Conservation (phyloP, 352 stramenopile genomes). For the Bremia lactucae region DNA sequence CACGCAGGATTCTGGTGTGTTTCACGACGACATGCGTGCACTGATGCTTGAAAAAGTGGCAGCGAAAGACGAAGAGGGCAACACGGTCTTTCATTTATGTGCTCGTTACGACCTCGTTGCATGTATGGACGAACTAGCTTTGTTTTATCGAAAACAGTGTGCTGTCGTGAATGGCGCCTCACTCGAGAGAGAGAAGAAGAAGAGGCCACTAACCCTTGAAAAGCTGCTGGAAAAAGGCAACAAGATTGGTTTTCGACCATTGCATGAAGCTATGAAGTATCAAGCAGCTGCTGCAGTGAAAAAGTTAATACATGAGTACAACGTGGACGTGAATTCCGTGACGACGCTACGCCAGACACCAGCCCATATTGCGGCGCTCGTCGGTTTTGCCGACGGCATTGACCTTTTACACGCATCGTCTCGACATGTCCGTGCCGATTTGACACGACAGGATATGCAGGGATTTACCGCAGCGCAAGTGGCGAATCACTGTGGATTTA, state of each 20-base stretch:
- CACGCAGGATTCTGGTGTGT: conserved; percentile 1
- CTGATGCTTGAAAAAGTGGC: conserved; percentile 43
- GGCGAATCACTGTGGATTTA: conserved; percentile 31
- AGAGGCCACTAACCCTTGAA: conserved; percentile 20
- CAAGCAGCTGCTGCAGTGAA: conserved; percentile 15
- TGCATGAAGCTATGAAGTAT: conserved; percentile 72
- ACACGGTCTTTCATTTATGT: conserved; percentile 71
- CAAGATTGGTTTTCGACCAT: conserved; percentile 42
- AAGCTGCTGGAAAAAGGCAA: conserved; percentile 45
- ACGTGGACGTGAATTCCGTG: conserved; percentile 34
- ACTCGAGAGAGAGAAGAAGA: conserved; percentile 9
- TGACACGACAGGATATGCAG: conserved; percentile 30
- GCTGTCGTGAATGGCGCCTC: conserved; percentile 2
- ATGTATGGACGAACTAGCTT: conserved; percentile 32
- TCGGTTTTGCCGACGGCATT: conserved; percentile 34
- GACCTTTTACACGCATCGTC: conserved; percentile 31
- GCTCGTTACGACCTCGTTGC: conserved; percentile 45
- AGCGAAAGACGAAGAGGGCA: conserved; percentile 59
- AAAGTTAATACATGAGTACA: conserved; percentile 26
- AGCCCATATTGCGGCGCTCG: conserved; percentile 49
- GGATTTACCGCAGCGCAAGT: conserved; percentile 42
- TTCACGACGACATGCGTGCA: conserved; percentile 29
- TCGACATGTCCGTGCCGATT: conserved; percentile 11
- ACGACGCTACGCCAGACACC: conserved; percentile 53
- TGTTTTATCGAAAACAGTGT: conserved; percentile 35